Evolutionary conservation across 169 alveolate genomes (phyloP).

Genomic region (Toxoplasma gondii): DNA sequence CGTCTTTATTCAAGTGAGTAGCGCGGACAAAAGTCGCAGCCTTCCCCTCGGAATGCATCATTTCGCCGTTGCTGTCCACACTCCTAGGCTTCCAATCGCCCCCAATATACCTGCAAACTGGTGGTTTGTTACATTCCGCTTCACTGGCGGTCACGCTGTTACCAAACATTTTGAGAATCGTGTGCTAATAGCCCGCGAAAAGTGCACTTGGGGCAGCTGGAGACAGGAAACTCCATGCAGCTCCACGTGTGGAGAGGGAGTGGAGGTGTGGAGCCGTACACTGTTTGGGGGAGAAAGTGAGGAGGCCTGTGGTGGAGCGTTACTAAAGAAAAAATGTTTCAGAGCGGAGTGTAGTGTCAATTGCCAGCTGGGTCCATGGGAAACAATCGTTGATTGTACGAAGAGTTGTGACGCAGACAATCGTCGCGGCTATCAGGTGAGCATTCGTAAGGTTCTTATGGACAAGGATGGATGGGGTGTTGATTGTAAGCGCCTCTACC

Average conservation of each 20-base stretch:
- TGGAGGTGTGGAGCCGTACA: conserved; percentile 63
- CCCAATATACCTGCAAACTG: conserved; percentile 49
- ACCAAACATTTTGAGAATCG: conserved; percentile 65
- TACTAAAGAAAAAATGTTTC: conserved; percentile 48
- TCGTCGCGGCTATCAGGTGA: conserved; percentile 35
- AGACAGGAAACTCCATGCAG: conserved; percentile 69
- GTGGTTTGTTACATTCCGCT: conserved; percentile 68
- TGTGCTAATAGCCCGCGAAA: conserved; percentile 30
- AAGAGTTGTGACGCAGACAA: conserved; percentile 58
- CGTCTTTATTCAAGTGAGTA: conserved; percentile 44
- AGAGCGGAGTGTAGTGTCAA: conserved; percentile 39
- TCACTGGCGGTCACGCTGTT: conserved; percentile 65
- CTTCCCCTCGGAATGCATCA: conserved; percentile 61
- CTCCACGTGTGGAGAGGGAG: conserved; percentile 60
- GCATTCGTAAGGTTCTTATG: conserved; percentile 59
- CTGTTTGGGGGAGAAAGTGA: conserved; percentile 65
- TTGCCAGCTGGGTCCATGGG: conserved; percentile 64
- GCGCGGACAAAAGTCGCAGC: conserved; percentile 36
- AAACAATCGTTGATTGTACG: conserved; percentile 65
- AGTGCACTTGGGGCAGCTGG: conserved; percentile 65
- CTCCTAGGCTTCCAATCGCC: conserved; percentile 47
- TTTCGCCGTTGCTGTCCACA: conserved; percentile 56
- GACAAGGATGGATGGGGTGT: conserved; percentile 47
- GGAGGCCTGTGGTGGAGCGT: conserved; percentile 56
- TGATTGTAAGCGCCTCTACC: conserved; percentile 46